A percentile compares a stretch with the other conserved stretches of the same genome.
Conservation (phyloP, 2,329 filamentous ascomycete species). For the Hypomyces perniciosus region DNA sequence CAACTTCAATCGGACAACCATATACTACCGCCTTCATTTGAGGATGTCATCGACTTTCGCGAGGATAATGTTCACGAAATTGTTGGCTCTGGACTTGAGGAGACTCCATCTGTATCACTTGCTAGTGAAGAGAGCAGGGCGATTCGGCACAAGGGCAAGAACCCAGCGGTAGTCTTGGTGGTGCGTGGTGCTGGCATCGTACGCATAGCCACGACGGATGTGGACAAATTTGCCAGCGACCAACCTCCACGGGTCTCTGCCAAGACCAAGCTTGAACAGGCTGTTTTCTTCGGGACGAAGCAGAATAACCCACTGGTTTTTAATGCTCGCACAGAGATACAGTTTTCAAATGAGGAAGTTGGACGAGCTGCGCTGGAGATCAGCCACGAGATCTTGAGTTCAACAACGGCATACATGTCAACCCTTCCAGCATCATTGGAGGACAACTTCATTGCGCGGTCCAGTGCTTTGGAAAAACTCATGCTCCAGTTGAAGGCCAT, state of each 20-base stretch:
- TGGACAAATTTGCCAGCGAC: constrained; percentile 54
- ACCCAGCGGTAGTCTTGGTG: constrained; percentile 55
- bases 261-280: constrained; percentile 87
- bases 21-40: constrained; percentile 61
- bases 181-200: constrained; percentile 58
- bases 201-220: constrained; percentile 52
- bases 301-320: constrained; percentile 86
- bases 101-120: constrained; percentile 35
- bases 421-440: constrained; percentile 70
- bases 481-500: constrained; percentile 64
- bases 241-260: constrained; percentile 62
- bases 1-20: constrained; percentile 67
- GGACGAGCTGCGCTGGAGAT: constrained; percentile 70
- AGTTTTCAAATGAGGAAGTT: constrained; percentile 65
- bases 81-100: constrained; percentile 58
- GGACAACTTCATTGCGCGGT: constrained; percentile 68
- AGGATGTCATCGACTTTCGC: constrained; percentile 80
- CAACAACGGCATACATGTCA: constrained; percentile 67
- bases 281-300: constrained; percentile 83
- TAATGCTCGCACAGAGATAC: constrained; percentile 57
- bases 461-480: constrained; percentile 68
- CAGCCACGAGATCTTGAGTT: constrained; percentile 76
- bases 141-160: constrained; percentile 52
- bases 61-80: constrained; percentile 58
- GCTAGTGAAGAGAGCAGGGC: constrained; percentile 41